Conservation (phyloP, 2,329 filamentous ascomycete species). For the Aspergillus sp. region DNA sequence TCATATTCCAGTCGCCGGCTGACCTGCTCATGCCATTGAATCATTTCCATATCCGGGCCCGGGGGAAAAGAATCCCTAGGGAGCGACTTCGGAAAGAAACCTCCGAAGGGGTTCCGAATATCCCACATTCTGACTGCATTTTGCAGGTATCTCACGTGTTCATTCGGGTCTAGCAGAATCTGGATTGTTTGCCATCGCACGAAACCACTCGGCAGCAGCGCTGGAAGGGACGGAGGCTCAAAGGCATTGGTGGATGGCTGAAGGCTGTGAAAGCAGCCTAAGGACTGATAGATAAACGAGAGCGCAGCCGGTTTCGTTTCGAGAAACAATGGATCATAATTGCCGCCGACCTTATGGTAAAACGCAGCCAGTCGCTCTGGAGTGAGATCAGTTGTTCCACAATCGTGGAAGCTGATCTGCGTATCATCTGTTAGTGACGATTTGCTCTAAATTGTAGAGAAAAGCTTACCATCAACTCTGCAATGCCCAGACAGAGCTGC, state of each 20-base stretch:
- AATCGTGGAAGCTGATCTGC: constrained; percentile 27
- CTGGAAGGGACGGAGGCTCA: constrained; percentile 68
- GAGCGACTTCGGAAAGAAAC: constrained; percentile 52
- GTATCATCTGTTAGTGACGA: constrained; percentile 3
- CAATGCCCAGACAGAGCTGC: constrained; percentile 62
- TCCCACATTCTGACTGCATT: constrained; percentile 71
- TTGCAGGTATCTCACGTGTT: constrained; percentile 78
- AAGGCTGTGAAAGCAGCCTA: constrained; percentile 83
- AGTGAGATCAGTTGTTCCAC: constrained; percentile 39
- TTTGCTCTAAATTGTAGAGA: background rate
- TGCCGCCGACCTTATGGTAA: constrained; percentile 66
- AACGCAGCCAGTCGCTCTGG: constrained; percentile 68
- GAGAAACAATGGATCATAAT: constrained; percentile 75
- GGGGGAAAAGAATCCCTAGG: constrained; percentile 67
- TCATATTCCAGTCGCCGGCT: constrained; percentile 63
- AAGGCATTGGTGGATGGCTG: constrained; percentile 67
- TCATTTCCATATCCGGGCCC: constrained; percentile 69
- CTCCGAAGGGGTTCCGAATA: constrained; percentile 62
- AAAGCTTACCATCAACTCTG: constrained; percentile 57
- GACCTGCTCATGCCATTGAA: constrained; percentile 77
- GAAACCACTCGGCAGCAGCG: constrained; percentile 76
- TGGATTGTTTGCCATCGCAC: constrained; percentile 92
- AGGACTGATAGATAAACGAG: constrained; percentile 85
- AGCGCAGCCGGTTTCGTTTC: constrained; percentile 66
- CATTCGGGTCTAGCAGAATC: constrained; percentile 75